Percentiles rank a stretch among this genome's conserved stretches.
phyloP scores from a whole-genome alignment of 2,329 filamentous ascomycete genomes.

The Hypoxylon rubiginosum region DNA sequence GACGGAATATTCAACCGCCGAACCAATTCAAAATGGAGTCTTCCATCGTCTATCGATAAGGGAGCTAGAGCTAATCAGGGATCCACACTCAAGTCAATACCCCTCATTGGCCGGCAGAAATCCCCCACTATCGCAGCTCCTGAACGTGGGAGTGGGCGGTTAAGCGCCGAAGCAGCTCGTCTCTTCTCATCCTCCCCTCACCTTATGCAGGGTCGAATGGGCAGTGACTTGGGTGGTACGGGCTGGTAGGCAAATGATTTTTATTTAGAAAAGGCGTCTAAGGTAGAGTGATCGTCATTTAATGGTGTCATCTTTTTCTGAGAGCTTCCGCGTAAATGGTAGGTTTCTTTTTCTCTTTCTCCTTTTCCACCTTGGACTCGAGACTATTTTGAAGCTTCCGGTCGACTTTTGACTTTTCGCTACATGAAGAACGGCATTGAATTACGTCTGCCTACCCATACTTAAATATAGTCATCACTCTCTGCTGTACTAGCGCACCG shows the following conservation, averaged over 20 bases:
- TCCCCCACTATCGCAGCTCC: conserved; percentile 47
- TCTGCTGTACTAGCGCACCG: background rate
- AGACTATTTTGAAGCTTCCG: background rate
- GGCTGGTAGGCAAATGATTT: conserved; percentile 8
- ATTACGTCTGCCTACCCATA: too few relatives aligned
- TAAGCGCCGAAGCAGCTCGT: conserved; percentile 48
- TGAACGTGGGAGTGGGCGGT: conserved; percentile 44
- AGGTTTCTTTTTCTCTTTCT: conserved; percentile 5
- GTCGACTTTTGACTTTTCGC: background rate
- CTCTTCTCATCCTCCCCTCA: conserved; percentile 15
- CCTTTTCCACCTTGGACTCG: background rate
- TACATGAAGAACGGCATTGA: background rate
- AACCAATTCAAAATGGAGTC: background rate
- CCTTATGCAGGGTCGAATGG: conserved; percentile 21
- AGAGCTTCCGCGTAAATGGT: conserved; percentile 4
- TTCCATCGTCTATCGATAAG: background rate
- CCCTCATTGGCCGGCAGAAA: conserved; percentile 29
- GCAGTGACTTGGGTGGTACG: conserved; percentile 6
- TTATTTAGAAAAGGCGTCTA: conserved; percentile 23
- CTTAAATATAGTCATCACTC: too few relatives aligned
- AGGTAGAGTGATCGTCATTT: conserved; percentile 22
- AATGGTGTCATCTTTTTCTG: conserved; percentile 19
- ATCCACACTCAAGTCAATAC: background rate
- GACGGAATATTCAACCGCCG: conserved; percentile 34
- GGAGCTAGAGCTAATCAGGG: too few relatives aligned